Evolutionary conservation across 2,329 filamentous ascomycete species (phyloP).

Genomic region (Claviceps sp.): DNA sequence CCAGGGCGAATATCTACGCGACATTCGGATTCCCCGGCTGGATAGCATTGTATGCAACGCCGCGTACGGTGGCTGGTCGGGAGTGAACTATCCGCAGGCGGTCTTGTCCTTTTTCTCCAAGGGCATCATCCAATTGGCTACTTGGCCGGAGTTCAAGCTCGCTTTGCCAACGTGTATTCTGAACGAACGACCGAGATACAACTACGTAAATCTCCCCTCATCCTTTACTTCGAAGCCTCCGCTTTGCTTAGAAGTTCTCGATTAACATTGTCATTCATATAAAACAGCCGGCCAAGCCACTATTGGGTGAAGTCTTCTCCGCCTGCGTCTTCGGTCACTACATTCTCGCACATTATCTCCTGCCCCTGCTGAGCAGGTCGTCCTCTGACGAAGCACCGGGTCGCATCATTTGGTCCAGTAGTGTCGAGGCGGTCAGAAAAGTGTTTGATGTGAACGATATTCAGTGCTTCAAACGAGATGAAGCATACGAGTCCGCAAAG

Average conservation of each 20-base stretch:
- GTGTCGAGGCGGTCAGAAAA: constrained; percentile 49
- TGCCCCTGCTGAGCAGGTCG: constrained; percentile 52
- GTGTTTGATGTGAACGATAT: constrained; percentile 57
- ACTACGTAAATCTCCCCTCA: constrained; percentile 17
- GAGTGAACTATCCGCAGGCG: constrained; percentile 55
- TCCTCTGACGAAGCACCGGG: constrained; percentile 31
- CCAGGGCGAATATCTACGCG: constrained; percentile 23
- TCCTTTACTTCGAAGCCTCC: not conserved
- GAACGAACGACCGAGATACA: constrained; percentile 22
- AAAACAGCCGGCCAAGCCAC: constrained; percentile 37
- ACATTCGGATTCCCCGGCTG: constrained; percentile 50
- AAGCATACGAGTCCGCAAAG: constrained; percentile 78
- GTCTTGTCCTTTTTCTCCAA: constrained; percentile 38
- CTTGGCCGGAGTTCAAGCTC: constrained; percentile 68
- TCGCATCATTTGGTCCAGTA: constrained; percentile 78
- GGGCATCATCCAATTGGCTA: constrained; percentile 53
- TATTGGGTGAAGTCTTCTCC: constrained; percentile 71
- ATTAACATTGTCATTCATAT: too few species aligned
- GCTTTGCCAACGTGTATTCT: constrained; percentile 35
- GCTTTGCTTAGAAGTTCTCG: too few species aligned
- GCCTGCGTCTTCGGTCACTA: constrained; percentile 96
- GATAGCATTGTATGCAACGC: constrained; percentile 78
- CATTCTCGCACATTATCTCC: constrained; percentile 66
- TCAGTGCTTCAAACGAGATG: constrained; percentile 50
- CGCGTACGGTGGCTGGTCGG: constrained; percentile 74